Evolutionary conservation across 2,329 filamentous ascomycete species (phyloP).

Genomic region (Cytospora piceae): DNA sequence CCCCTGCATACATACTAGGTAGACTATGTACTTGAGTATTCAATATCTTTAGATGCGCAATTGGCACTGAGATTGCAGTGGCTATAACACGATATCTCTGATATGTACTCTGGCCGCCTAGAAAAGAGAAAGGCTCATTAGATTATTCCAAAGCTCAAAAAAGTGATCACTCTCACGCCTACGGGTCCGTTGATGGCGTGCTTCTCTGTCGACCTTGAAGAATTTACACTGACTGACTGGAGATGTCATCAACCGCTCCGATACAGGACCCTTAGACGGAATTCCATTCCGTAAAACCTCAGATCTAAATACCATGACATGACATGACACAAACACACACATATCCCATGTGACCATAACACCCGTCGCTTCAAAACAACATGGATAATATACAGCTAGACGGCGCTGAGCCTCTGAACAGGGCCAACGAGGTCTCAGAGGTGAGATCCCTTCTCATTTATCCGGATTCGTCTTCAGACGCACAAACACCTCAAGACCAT

Average conservation of each 20-base stretch:
- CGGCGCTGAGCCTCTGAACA: conserved; percentile 26
- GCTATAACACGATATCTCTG: background rate
- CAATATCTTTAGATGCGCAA: background rate
- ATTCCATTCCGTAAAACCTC: background rate
- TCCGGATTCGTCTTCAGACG: background rate
- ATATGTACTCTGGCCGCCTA: background rate
- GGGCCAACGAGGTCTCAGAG: conserved; percentile 39
- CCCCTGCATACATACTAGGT: too few species aligned
- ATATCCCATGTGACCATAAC: background rate
- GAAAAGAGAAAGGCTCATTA: background rate
- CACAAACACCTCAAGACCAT: background rate
- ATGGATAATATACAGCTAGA: background rate
- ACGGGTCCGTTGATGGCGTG: background rate
- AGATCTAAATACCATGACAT: background rate
- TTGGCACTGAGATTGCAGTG: too few species aligned
- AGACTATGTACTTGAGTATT: background rate
- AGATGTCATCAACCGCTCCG: background rate
- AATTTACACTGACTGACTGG: background rate
- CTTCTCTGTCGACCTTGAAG: background rate
- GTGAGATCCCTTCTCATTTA: conserved; percentile 32
- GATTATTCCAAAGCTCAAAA: too few species aligned
- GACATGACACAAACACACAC: background rate
- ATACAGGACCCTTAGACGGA: background rate
- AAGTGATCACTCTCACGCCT: background rate
- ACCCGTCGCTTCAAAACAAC: background rate